These are phyloP conservation scores for Termitomyces sp. DNA, from an alignment of 768 basidiomycete genomes.

Conservation along the genomic window DNA sequence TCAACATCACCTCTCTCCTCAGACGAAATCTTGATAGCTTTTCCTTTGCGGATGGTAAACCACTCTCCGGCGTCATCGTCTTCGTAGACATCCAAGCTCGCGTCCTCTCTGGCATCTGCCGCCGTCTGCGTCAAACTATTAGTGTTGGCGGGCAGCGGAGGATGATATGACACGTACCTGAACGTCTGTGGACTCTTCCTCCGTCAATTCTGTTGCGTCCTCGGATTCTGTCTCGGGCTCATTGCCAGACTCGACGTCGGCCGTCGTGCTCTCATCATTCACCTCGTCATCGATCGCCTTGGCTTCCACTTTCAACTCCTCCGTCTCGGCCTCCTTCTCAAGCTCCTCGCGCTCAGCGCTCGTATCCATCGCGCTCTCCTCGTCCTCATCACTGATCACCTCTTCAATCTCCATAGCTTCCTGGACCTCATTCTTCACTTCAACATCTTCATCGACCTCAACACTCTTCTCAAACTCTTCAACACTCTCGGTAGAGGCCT, in stretches of 20 bases:
- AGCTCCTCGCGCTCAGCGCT: too few species aligned
- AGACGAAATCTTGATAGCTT: background rate
- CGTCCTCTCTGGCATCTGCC: background rate
- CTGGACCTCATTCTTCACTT: background rate
- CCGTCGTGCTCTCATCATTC: background rate
- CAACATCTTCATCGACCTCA: background rate
- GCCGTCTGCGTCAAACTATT: background rate
- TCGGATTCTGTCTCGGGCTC: background rate
- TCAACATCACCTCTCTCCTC: too few species aligned
- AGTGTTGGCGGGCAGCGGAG: background rate
- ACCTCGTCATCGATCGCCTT: background rate
- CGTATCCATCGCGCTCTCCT: background rate
- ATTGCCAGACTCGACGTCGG: background rate
- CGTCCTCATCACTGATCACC: too few species aligned
- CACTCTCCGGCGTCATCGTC: background rate
- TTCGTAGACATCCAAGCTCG: background rate
- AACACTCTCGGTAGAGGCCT: too few species aligned
- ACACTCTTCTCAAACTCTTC: background rate
- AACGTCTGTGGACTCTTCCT: background rate
- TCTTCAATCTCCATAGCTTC: background rate
- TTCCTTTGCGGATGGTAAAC: background rate
- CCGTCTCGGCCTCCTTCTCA: background rate
- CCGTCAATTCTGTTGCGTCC: background rate
- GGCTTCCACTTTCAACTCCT: too few species aligned
- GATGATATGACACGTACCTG: background rate